Percentiles rank a stretch among this genome's conserved stretches.
phyloP scores from a whole-genome alignment of 345 rosid species.

The Excoecaria cochinchinensis region DNA sequence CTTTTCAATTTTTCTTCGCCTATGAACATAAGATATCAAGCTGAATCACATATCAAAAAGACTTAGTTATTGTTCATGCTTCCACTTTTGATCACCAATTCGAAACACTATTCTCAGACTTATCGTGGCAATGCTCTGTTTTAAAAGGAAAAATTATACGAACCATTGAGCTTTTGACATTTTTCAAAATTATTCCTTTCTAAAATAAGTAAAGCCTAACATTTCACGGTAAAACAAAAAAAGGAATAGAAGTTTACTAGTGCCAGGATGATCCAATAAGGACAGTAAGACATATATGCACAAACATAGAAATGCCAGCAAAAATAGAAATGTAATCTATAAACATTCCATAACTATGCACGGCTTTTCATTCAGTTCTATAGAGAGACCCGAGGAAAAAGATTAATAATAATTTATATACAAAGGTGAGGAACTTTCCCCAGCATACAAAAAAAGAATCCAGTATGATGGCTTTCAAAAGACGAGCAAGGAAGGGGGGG shows the following conservation, averaged over 20 bases:
- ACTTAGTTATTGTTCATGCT: no score
- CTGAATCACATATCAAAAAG: no score
- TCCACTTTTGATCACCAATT: neutral
- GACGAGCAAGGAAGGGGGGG: no score
- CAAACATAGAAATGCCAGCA: neutral
- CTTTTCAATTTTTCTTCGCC: neutral
- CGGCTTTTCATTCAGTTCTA: no score
- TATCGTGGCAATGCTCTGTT: neutral
- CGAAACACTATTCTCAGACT: neutral
- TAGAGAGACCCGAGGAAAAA: no score
- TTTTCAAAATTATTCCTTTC: neutral
- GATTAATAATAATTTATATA: no score
- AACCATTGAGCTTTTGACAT: neutral
- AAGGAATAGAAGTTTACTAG: neutral
- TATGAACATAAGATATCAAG: no score
- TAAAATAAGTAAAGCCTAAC: neutral
- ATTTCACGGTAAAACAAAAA: neutral
- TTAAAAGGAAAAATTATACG: neutral
- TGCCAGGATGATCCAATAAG: neutral
- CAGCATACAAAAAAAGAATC: no score
- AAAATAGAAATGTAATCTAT: neutral
- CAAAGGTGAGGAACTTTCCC: no score
- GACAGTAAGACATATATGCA: neutral
- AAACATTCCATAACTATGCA: neutral
- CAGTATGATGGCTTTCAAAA: no score